These are phyloP conservation scores for Boletus mariae DNA, from an alignment of 1,284 basidiomycete genomes.

Conservation along the genomic window DNA sequence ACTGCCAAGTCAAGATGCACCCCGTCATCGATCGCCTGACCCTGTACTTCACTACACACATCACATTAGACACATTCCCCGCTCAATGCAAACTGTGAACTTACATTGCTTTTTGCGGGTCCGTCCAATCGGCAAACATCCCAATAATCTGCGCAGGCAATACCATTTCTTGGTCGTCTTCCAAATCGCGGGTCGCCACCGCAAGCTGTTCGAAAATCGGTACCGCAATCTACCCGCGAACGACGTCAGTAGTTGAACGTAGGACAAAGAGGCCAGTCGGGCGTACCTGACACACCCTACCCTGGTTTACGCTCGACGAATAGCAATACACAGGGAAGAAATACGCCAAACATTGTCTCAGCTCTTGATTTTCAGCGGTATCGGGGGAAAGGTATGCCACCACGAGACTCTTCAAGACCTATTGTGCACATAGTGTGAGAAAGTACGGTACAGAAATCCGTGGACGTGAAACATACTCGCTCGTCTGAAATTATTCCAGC, in stretches of 20 bases:
- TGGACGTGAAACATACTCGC: conserved; percentile 43
- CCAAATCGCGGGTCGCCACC: conserved; percentile 68
- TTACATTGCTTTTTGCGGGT: conserved; percentile 78
- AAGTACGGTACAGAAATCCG: background rate
- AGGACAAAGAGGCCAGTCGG: background rate
- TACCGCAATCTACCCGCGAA: conserved; percentile 64
- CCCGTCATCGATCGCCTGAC: conserved; percentile 42
- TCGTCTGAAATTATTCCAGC: conserved; percentile 79
- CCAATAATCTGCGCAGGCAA: conserved; percentile 76
- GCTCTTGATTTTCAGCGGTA: conserved; percentile 79
- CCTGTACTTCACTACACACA: conserved; percentile 35
- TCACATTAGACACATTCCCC: conserved; percentile 3
- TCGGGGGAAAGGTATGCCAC: conserved; percentile 87
- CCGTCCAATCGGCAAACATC: conserved; percentile 92
- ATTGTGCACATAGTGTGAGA: background rate
- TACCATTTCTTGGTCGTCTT: conserved; percentile 79
- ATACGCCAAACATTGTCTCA: conserved; percentile 92
- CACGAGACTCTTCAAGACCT: conserved; percentile 81
- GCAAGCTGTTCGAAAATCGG: conserved; percentile 68
- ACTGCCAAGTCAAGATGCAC: conserved; percentile 80
- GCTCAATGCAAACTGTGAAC: conserved; percentile 28
- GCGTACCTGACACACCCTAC: conserved; percentile 70
- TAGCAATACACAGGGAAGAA: conserved; percentile 96
- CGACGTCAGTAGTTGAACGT: background rate
- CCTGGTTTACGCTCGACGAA: conserved; percentile 78